A percentile compares a stretch with the other conserved stretches of the same genome.
Conservation (phyloP, 306 rosid genomes). For the Pachyrhizus erosus region DNA sequence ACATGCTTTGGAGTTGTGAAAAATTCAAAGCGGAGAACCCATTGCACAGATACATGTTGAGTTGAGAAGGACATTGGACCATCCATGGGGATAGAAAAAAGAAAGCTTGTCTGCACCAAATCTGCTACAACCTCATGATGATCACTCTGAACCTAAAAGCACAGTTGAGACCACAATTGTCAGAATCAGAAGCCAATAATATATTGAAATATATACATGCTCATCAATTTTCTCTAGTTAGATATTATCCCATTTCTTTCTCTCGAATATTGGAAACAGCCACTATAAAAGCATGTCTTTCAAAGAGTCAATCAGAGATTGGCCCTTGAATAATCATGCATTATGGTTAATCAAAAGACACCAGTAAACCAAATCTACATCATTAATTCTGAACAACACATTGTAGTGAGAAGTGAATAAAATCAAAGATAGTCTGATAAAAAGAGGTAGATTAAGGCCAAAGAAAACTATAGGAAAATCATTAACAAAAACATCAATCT, state of each 20-base stretch:
- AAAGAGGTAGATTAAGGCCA: neutral
- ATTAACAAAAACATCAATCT: neutral
- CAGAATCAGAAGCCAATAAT: constrained; percentile 31
- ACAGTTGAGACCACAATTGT: constrained; percentile 35
- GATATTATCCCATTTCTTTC: constrained; percentile 14
- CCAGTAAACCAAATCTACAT: constrained; percentile 25
- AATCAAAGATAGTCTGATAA: constrained; percentile 1
- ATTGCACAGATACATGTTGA: constrained; percentile 87
- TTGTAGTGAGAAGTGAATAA: neutral
- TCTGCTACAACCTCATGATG: constrained; percentile 97
- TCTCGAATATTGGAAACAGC: neutral
- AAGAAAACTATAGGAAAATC: constrained; percentile 7
- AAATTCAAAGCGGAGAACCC: constrained; percentile 98
- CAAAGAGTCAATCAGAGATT: neutral
- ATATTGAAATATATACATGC: constrained; percentile 28
- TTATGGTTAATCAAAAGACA: constrained; percentile 16
- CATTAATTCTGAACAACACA: too few relatives aligned
- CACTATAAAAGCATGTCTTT: constrained; percentile 1
- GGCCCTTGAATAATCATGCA: constrained; percentile 4
- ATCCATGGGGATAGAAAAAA: constrained; percentile 97
- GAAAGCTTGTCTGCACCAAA: constrained; percentile 93
- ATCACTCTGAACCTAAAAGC: constrained; percentile 90
- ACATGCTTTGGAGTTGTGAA: constrained; percentile 86
- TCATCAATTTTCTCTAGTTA: constrained; percentile 3
- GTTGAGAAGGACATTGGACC: constrained; percentile 99